Conservation (phyloP, 2,329 filamentous ascomycete species). For the Elsinoe perseae region DNA sequence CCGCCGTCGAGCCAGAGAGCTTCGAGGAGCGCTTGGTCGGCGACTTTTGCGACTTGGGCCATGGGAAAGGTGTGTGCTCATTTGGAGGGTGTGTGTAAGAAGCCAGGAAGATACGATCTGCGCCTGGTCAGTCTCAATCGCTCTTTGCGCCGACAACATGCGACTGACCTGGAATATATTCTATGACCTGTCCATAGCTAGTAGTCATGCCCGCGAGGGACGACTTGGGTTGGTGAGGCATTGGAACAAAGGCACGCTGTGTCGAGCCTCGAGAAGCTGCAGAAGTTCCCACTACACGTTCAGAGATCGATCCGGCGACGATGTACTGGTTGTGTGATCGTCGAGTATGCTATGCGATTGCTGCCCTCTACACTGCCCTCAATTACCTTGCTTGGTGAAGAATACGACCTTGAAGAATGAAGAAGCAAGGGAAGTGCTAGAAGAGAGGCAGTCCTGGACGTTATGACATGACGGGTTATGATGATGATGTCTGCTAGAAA, state of each 20-base stretch:
- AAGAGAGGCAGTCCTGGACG: conserved; percentile 7
- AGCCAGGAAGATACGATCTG: conserved; percentile 90
- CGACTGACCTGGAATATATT: conserved; percentile 83
- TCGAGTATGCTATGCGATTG: not conserved
- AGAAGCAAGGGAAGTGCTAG: conserved; percentile 11
- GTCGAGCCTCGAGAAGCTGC: conserved; percentile 3
- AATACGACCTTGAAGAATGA: conserved; percentile 8
- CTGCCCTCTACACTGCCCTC: conserved; percentile 3
- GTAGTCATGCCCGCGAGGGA: conserved; percentile 36
- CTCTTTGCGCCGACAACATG: conserved; percentile 3
- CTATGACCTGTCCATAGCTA: conserved; percentile 81
- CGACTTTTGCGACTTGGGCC: conserved; percentile 56
- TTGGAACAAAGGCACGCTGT: conserved; percentile 18
- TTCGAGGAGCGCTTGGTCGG: conserved; percentile 69
- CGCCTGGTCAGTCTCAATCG: conserved; percentile 26
- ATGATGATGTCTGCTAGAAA: conserved; percentile 8
- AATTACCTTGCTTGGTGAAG: conserved; percentile 1
- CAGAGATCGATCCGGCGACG: not conserved
- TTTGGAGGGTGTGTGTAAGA: conserved; percentile 80
- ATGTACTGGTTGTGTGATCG: not conserved
- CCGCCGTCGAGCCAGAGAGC: conserved; percentile 19
- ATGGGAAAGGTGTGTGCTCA: conserved; percentile 78
- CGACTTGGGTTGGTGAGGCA: conserved; percentile 26
- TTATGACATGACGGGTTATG: conserved; percentile 13
- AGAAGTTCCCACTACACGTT: not conserved